Conservation (phyloP, 345 rosid species). For the Gossypium longicalyx region DNA sequence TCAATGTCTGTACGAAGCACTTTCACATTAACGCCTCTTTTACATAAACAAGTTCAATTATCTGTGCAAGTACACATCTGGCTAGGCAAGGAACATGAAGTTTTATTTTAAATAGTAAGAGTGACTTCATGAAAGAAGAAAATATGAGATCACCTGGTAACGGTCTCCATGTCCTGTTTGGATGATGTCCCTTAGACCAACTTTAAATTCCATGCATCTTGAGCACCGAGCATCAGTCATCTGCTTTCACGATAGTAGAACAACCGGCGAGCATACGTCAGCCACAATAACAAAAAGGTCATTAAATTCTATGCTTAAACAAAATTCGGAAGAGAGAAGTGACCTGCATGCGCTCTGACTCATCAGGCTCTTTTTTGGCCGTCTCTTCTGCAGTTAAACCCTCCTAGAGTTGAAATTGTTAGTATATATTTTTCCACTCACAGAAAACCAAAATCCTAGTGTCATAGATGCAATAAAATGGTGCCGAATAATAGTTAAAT, state of each 20-base stretch:
- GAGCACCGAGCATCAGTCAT: conserved; percentile 82
- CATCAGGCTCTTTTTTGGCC: conserved; percentile 78
- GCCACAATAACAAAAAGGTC: not conserved
- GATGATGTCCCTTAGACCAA: conserved; percentile 83
- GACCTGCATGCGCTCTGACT: conserved; percentile 78
- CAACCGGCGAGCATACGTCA: conserved; percentile 2
- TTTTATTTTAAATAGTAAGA: not conserved
- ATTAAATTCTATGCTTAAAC: not conserved
- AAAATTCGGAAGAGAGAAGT: not conserved
- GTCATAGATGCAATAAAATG: not conserved
- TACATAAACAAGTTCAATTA: not conserved
- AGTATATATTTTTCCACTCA: not conserved
- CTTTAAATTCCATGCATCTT: conserved; percentile 69
- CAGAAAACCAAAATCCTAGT: not conserved
- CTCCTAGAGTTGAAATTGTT: conserved; percentile 44
- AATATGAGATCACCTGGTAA: conserved; percentile 60
- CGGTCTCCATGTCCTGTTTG: conserved; percentile 97
- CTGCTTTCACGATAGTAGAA: conserved; percentile 28
- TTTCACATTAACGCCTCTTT: not conserved
- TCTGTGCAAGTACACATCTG: not conserved
- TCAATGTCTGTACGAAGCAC: not conserved
- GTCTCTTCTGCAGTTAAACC: conserved; percentile 89
- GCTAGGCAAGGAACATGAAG: not conserved
- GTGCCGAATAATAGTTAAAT: not conserved
- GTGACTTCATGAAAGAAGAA: conserved; percentile 3